Conservation (phyloP, 2,329 filamentous ascomycete species). For the Chaetomium sp. region DNA sequence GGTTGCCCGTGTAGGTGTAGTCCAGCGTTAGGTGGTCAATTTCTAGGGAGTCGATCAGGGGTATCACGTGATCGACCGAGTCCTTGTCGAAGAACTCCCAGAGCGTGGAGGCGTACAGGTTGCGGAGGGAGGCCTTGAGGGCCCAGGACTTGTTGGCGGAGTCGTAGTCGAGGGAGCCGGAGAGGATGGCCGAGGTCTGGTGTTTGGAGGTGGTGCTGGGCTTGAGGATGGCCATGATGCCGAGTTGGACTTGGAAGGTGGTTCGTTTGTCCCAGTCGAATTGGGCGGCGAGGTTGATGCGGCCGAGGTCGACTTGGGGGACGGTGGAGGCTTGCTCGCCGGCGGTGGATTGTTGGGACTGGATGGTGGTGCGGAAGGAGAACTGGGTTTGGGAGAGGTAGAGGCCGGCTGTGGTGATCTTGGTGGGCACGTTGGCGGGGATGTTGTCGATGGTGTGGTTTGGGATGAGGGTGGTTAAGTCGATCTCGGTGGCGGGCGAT, state of each 20-base stretch:
- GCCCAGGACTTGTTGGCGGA: background rate
- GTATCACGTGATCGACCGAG: slow-evolving; percentile 10
- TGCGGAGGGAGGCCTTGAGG: background rate
- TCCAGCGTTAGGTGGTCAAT: slow-evolving; percentile 14
- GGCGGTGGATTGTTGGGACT: background rate
- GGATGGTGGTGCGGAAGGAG: background rate
- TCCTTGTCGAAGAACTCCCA: background rate
- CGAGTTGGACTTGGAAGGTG: background rate
- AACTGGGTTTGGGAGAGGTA: background rate
- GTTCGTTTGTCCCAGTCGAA: background rate
- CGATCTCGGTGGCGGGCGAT: background rate
- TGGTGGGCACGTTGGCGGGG: background rate
- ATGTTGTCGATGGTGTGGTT: background rate
- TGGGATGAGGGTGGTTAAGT: background rate
- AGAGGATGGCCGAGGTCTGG: background rate
- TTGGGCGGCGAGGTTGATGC: background rate
- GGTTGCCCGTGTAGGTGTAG: slow-evolving; percentile 16
- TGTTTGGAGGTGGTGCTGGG: background rate
- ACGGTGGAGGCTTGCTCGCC: background rate
- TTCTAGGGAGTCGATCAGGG: slow-evolving; percentile 18
- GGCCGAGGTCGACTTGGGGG: background rate
- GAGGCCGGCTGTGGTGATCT: background rate
- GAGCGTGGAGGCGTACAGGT: background rate
- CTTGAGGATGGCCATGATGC: background rate
- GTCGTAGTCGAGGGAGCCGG: background rate